These are phyloP conservation scores for Discostella stelligeroides DNA, from an alignment of 108 stramenopile species.

Conservation along the genomic window DNA sequence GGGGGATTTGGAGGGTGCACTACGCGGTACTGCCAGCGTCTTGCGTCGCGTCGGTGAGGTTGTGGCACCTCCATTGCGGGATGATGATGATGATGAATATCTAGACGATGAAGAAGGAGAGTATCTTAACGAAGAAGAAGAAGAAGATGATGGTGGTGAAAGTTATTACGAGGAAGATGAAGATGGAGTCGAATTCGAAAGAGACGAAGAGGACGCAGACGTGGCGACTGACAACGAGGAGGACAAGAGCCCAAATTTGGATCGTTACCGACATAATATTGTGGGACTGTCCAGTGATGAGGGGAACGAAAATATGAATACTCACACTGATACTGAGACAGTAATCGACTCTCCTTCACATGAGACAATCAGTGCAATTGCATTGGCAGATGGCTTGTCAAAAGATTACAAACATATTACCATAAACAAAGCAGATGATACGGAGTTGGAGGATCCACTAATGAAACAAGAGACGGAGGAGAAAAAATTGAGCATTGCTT, in stretches of 20 bases:
- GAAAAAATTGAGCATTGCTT: background rate
- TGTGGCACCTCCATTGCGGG: conserved; percentile 43
- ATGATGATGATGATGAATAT: background rate
- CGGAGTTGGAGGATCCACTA: background rate
- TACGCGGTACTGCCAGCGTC: conserved; percentile 36
- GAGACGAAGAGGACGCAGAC: conserved; percentile 14
- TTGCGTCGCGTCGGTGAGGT: conserved; percentile 51
- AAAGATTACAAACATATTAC: no score
- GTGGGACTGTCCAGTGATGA: no score
- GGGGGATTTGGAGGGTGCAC: background rate
- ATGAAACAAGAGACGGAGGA: conserved; percentile 8
- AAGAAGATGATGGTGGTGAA: conserved; percentile 19
- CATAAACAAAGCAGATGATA: background rate
- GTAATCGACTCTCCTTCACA: no score
- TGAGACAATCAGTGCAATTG: no score
- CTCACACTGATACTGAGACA: no score
- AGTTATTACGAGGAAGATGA: conserved; percentile 24
- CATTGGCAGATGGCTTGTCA: no score
- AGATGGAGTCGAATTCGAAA: conserved; percentile 21
- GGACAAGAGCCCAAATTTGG: conserved; percentile 16
- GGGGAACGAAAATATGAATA: no score
- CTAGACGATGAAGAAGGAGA: conserved; percentile 17
- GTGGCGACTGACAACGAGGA: conserved; percentile 13
- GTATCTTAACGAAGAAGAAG: conserved; percentile 15
- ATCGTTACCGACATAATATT: conserved; percentile 34